Evolutionary conservation across 371 early-diverging fungal species (phyloP).

Genomic region (Syncephalastrum racemosum): DNA sequence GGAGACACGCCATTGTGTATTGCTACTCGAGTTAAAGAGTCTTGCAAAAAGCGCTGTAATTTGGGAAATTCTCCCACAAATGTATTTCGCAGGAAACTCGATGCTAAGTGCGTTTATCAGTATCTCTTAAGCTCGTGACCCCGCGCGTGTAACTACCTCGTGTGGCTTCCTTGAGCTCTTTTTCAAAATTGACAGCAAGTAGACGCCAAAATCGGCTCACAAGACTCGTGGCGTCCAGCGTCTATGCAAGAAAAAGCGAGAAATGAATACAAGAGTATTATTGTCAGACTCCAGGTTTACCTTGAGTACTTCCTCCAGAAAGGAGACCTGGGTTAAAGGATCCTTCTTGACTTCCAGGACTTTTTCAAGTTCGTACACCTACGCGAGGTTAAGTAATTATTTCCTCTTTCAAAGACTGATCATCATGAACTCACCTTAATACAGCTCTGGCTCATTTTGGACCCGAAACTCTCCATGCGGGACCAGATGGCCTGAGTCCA

Average conservation of each 20-base stretch:
- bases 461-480: constrained; percentile 72
- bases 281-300: constrained; percentile 9
- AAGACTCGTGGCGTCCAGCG: constrained; percentile 41
- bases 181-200: constrained; percentile 47
- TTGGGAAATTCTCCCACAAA: constrained; percentile 78
- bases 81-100: constrained; percentile 67
- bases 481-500: constrained; percentile 64
- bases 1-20: constrained; percentile 53
- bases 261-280: no score
- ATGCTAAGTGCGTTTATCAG: constrained; percentile 39
- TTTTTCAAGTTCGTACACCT: constrained; percentile 72
- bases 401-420: not conserved
- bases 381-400: not conserved
- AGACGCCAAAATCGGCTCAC: constrained; percentile 52
- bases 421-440: constrained; percentile 47
- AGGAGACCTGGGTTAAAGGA: constrained; percentile 63
- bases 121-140: no score
- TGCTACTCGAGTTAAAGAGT: constrained; percentile 73
- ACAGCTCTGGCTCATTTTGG: constrained; percentile 68
- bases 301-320: constrained; percentile 58
- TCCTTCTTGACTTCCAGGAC: constrained; percentile 73
- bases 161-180: constrained; percentile 46
- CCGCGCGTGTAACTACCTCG: constrained; percentile 21
- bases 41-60: constrained; percentile 70
- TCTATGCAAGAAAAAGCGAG: constrained; percentile 11